Percentiles rank a stretch among this genome's conserved stretches.
These are phyloP conservation scores for Pestalotiopsis fici DNA, from an alignment of 2,329 filamentous ascomycete species.

Conservation along the genomic window DNA sequence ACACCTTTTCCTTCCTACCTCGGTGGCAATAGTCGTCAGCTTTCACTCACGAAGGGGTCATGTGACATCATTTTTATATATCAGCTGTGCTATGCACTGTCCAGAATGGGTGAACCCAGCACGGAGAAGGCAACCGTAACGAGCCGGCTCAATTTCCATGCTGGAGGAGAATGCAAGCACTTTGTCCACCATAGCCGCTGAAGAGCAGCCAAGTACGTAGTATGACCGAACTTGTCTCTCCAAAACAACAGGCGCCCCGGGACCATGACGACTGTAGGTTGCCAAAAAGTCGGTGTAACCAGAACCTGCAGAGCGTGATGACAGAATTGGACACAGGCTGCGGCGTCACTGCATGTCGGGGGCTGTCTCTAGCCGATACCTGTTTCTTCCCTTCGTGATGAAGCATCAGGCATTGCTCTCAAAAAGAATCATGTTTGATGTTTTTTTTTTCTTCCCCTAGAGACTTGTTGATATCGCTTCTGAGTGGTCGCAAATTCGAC, in stretches of 20 bases:
- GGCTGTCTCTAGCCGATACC: constrained; percentile 1
- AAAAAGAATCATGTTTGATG: background rate
- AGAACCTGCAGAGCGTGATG: constrained; percentile 1
- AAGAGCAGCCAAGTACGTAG: background rate
- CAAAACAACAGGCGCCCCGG: background rate
- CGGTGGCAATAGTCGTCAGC: constrained; percentile 9
- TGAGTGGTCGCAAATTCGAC: constrained; percentile 2
- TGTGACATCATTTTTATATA: constrained; percentile 6
- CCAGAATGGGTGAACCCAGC: background rate
- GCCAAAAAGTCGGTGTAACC: constrained; percentile 11
- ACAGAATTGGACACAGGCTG: background rate
- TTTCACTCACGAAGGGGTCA: background rate
- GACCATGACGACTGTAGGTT: background rate
- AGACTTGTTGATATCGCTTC: background rate
- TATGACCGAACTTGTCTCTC: background rate
- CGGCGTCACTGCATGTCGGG: background rate
- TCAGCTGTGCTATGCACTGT: constrained; percentile 4
- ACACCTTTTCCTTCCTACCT: background rate
- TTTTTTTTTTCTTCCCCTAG: background rate
- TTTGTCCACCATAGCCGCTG: background rate
- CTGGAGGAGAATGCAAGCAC: background rate
- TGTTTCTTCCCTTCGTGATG: background rate
- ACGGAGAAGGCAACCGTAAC: background rate
- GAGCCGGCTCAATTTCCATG: background rate
- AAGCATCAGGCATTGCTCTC: background rate